phyloP scores from a whole-genome alignment of 2,329 filamentous ascomycete genomes.

The Pseudocercospora fijiensis region DNA sequence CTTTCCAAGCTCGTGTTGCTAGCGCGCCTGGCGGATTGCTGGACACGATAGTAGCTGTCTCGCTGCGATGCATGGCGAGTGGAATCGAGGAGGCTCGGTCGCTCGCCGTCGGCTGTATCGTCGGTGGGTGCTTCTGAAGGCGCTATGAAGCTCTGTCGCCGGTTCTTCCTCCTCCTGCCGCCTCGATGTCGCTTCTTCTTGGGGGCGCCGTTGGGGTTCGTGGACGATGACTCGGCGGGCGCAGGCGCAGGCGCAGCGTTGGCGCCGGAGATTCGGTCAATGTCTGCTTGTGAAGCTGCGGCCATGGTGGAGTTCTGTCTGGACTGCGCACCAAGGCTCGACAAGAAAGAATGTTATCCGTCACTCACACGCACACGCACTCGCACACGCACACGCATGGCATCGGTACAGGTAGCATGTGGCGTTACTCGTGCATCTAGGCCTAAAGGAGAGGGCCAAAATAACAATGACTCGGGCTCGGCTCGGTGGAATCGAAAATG shows the following conservation, averaged over 20 bases:
- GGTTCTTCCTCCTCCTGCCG: conserved; percentile 65
- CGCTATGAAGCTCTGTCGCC: conserved; percentile 77
- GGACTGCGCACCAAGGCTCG: not conserved
- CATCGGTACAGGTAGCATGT: no score
- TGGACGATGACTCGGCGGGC: conserved; percentile 6
- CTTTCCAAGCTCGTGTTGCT: conserved; percentile 90
- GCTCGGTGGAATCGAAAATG: not conserved
- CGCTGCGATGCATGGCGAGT: conserved; percentile 40
- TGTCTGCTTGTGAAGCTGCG: conserved; percentile 2
- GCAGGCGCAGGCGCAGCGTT: not conserved
- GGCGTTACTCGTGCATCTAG: not conserved
- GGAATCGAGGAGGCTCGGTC: conserved; percentile 43
- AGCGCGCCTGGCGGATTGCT: conserved; percentile 47
- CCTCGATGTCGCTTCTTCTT: conserved; percentile 29
- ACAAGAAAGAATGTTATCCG: not conserved
- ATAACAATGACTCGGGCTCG: not conserved
- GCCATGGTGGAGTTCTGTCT: not conserved
- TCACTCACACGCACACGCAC: no score
- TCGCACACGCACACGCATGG: not conserved
- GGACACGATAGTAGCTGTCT: conserved; percentile 56
- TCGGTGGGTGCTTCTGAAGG: conserved; percentile 57
- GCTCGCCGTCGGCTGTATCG: conserved; percentile 51
- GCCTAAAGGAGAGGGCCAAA: not conserved
- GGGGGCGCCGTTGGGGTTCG: conserved; percentile 7
- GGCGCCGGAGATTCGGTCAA: not conserved